Percentiles rank a stretch among this genome's conserved stretches.
Evolutionary conservation across 805 yeast genomes (phyloP).

Genomic region (Lipomyces yamadae): DNA sequence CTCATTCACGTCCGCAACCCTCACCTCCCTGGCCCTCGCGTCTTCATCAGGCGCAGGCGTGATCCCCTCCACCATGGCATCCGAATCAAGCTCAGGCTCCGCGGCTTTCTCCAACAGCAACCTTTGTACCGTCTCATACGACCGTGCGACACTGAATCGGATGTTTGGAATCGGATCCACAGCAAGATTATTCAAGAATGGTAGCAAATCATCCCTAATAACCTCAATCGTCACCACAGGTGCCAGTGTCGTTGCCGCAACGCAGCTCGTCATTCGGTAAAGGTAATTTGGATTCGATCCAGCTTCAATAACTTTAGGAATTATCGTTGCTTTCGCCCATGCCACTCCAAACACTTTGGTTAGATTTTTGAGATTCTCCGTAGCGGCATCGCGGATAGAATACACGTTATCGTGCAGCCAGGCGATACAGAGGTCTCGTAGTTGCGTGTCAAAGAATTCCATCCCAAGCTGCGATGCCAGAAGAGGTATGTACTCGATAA

Average conservation of each 20-base stretch:
- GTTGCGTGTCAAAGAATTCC: constrained; percentile 87
- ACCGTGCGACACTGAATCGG: constrained; percentile 91
- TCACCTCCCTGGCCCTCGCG: constrained; percentile 9
- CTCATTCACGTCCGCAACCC: constrained; percentile 37
- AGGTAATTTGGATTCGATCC: constrained; percentile 71
- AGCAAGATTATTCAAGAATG: constrained; percentile 73
- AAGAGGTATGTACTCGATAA: constrained; percentile 93
- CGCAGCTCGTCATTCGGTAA: constrained; percentile 87
- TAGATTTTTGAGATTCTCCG: constrained; percentile 74
- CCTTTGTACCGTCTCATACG: constrained; percentile 66
- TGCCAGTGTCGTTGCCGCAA: constrained; percentile 81
- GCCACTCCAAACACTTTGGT: constrained; percentile 87
- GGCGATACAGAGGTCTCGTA: constrained; percentile 88
- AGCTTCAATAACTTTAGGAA: constrained; percentile 70
- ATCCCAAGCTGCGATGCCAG: constrained; percentile 94
- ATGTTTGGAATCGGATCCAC: constrained; percentile 92
- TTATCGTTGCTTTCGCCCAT: constrained; percentile 88
- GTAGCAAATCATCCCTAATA: constrained; percentile 69
- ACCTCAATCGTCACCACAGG: constrained; percentile 68
- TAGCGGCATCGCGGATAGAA: constrained; percentile 96
- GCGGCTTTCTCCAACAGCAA: constrained; percentile 49
- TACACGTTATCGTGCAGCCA: constrained; percentile 99
- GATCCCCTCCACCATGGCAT: constrained; percentile 36
- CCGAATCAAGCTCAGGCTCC: constrained; percentile 24
- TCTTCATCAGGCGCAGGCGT: constrained; percentile 19